Conservation (phyloP, 179 eudicot species). For the Beta lomatogona region DNA sequence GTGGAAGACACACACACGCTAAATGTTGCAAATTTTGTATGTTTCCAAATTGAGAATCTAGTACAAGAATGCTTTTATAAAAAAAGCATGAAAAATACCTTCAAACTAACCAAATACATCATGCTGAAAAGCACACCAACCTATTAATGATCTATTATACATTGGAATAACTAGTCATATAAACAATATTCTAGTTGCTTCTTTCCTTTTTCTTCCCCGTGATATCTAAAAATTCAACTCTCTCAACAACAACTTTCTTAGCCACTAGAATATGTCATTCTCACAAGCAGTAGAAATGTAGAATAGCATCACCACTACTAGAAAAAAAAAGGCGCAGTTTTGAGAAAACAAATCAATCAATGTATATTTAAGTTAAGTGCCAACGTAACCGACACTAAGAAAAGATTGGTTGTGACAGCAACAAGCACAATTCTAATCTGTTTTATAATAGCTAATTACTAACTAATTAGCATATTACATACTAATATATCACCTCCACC, state of each 20-base stretch:
- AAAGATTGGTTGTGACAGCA: slow-evolving; percentile 16
- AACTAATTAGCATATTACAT: background rate
- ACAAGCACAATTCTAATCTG: slow-evolving; percentile 1
- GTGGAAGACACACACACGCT: too few relatives aligned
- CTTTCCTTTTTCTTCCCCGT: background rate
- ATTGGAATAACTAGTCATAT: slow-evolving; percentile 16
- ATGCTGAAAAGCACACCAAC: slow-evolving; percentile 14
- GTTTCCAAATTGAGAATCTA: background rate
- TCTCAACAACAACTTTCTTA: background rate
- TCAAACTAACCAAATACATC: slow-evolving; percentile 14
- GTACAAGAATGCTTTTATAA: background rate
- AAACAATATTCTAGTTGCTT: slow-evolving; percentile 13
- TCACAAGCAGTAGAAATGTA: background rate
- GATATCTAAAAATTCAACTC: slow-evolving; percentile 5
- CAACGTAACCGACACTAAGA: slow-evolving; percentile 25
- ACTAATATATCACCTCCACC: slow-evolving; percentile 9
- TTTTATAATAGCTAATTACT: background rate
- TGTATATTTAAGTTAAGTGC: background rate
- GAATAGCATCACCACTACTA: background rate
- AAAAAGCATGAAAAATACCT: slow-evolving; percentile 20
- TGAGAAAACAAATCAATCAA: background rate
- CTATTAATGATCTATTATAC: background rate
- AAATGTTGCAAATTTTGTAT: too few relatives aligned
- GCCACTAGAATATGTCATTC: slow-evolving; percentile 18
- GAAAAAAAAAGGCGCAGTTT: background rate